These are phyloP conservation scores for Tuber magnatum DNA, from an alignment of 495 filamentous ascomycete genomes.

Conservation along the genomic window DNA sequence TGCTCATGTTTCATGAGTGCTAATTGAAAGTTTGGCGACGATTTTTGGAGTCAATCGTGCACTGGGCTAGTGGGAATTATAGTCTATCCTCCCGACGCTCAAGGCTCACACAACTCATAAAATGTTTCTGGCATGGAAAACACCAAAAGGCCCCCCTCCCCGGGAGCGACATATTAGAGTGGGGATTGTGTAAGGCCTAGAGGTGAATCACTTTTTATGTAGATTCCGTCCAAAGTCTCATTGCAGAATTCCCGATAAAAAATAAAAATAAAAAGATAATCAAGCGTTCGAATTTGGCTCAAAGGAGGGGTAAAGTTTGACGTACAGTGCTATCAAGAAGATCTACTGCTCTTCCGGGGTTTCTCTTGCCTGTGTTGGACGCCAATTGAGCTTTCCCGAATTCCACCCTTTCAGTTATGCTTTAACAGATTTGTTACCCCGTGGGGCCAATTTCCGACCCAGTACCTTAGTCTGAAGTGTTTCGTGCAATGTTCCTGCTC, in stretches of 20 bases:
- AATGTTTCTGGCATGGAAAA: background rate
- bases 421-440: background rate
- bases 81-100: background rate
- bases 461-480: background rate
- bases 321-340: no score
- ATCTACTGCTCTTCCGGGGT: no score
- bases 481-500: background rate
- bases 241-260: no score
- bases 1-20: background rate
- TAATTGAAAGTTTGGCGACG: background rate
- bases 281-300: no score
- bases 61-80: background rate
- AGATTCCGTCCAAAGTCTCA: no score
- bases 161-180: background rate
- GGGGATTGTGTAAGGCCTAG: background rate
- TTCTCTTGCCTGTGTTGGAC: background rate
- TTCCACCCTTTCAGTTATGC: background rate
- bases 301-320: no score
- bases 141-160: background rate
- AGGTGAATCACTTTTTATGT: background rate
- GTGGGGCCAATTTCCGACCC: background rate
- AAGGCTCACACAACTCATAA: background rate
- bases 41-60: background rate
- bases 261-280: no score
- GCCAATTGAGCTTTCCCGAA: background rate